Base-by-base conservation (phyloP, 495 filamentous ascomycete genomes). In the Penicillium pulvis region DNA sequence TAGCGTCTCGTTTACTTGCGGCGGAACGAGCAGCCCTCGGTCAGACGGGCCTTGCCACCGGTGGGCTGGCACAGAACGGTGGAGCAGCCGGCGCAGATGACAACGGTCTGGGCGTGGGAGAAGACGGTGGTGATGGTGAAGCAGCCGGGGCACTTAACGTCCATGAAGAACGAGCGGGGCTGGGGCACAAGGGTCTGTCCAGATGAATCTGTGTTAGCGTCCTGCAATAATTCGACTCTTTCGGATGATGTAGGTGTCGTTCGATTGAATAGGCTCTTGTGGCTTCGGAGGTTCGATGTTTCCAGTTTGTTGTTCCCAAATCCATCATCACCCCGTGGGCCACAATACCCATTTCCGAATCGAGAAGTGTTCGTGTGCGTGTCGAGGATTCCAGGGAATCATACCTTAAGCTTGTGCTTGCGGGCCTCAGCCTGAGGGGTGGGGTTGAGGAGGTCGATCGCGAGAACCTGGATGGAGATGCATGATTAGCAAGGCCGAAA, bases 71-170 rank as follows among this genome's bases (percentile, higher is more conserved):
- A 98, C 48, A 97, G 90, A 56, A 94, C 91, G 65, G 92, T 96
- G 58, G 91, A 93, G 88, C 93, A 97, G 63, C 93, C 93, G 71
- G 90, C 90, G 85, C 94, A 98, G 84, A 97, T 93, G 79, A 98
- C 94, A 76, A 98, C 94, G 73, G 94, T 98, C 84, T 98, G 94
- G 76, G 94, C 94, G 85, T 98, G 94, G 58, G 93, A 97, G 90
- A 97, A 98, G 78, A 98, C 94, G 76, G 93, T 97, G 73, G 94
- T 98, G 87, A 98, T 98, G 71, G 91, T 97, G 89, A 98, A 98
- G 89, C 94, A 98, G 72, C 94, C 94, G 73, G 93, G 94, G 88
- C 94, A 98, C 86, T 97, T 98, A 81, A 98, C 94, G 71, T 98
- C 94, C 94, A 98, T 98, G 87, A 98, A 98, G 88, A 98, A 98